Evolutionary conservation across 805 yeast genomes (phyloP), one percentile per base, ranked within the genome.

Genomic region (Lachancea dasiensis): DNA sequence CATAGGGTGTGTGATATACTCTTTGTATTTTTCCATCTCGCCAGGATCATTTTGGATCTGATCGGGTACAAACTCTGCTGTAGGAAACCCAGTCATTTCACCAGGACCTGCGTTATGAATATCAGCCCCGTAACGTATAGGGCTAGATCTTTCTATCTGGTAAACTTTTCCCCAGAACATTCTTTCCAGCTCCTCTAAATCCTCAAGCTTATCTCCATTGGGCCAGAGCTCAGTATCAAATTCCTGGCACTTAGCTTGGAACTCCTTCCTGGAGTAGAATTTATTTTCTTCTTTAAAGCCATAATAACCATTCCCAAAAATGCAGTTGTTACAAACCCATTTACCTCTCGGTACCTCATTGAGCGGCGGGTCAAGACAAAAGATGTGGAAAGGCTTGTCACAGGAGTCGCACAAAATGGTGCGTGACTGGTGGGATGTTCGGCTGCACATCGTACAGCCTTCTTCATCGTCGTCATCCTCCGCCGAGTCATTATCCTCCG

Each of bases 261-360:
- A 89, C 40, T 81, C 79, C 0, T 64, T 58, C 11, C 85, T 60
- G 0, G 80, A 65, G 52, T 81, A 80, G 29, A 65, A 63, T 14
- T 65, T 55, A 1, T 78, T 72, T 1, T 69, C 66, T 46, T 83
- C 92, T 46, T 82, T 89, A 57, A 90, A 89, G 0, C 95, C 95
- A 52, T 86, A 89, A 46, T 79, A 87, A 1, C 92, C 90, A 27
- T 85, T 81, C 0, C 95, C 95, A 10, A 82, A 68, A n/a, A 89
- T 64, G 59, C 97, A 89, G 40, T 72, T 73, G 34, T 81, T 81
- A 58, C 97, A 89, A 52, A 71, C 80, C 95, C 95, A 89, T 13
- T 68, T 72, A 8, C 73, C 74, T 18, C 65, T 54, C 0, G 89
- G 87, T 2, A 79, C 62, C 2, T 51, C 50, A 1, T 59, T 52